Evolutionary conservation across 352 stramenopile genomes (phyloP).

Genomic region (Globisporangium mamillatum): DNA sequence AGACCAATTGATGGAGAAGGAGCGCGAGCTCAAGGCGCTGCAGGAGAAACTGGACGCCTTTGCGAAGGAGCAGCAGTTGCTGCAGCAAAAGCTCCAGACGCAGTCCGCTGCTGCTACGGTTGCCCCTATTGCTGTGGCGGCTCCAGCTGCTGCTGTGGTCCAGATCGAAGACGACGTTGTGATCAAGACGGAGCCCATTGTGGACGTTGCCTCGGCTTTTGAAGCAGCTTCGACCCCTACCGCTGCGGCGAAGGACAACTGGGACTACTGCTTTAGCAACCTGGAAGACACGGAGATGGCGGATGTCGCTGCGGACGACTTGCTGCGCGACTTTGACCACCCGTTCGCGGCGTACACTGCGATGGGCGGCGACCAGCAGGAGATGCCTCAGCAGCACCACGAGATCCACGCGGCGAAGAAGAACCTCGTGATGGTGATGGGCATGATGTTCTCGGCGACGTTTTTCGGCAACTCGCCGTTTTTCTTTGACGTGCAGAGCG

Average conservation of each 20-base stretch:
- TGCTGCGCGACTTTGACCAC: constrained; percentile 76
- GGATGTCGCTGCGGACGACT: constrained; percentile 54
- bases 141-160: constrained; percentile 4
- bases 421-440: constrained; percentile 89
- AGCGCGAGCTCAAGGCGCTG: constrained; percentile 68
- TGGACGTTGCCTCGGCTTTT: constrained; percentile 18
- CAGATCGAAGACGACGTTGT: constrained; percentile 28
- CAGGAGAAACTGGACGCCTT: constrained; percentile 77
- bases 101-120: neutral
- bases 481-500: constrained; percentile 71
- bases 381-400: constrained; percentile 42
- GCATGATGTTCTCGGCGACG: constrained; percentile 85
- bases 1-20: constrained; percentile 80
- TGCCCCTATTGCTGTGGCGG: neutral
- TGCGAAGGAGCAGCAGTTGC: constrained; percentile 54
- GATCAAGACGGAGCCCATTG: constrained; percentile 61
- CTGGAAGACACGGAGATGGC: constrained; percentile 58
- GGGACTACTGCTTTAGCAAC: constrained; percentile 53
- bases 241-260: constrained; percentile 30
- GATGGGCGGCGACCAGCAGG: constrained; percentile 19
- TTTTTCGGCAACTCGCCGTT: constrained; percentile 77
- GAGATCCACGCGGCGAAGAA: constrained; percentile 87
- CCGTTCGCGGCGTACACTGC: constrained; percentile 38
- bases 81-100: constrained; percentile 48
- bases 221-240: constrained; percentile 25